These are phyloP conservation scores for Lathyrus oleraceus DNA, from an alignment of 306 rosid species.

Conservation along the genomic window DNA sequence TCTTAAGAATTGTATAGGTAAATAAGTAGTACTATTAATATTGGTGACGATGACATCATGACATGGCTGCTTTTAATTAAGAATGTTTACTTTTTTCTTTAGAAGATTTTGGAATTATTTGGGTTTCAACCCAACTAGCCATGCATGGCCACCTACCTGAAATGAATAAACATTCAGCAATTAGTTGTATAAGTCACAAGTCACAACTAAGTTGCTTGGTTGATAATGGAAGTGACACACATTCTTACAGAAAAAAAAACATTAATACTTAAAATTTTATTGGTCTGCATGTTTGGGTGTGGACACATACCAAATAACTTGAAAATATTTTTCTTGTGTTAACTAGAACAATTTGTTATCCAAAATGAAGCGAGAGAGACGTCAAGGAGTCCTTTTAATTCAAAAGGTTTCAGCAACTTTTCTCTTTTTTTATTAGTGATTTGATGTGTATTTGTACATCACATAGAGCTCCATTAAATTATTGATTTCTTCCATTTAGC, in stretches of 20 bases:
- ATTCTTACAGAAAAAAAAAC: neutral
- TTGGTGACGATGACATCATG: neutral
- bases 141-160: neutral
- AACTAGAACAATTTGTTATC: neutral
- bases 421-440: neutral
- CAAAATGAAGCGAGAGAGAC: neutral
- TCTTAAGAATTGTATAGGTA: neutral
- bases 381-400: conserved; percentile 4
- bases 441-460: neutral
- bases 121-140: neutral
- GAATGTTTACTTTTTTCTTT: neutral
- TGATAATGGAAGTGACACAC: conserved; percentile 2
- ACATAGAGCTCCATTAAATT: neutral
- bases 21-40: neutral
- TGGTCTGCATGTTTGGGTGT: neutral
- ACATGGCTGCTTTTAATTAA: neutral
- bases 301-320: neutral
- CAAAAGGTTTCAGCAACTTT: neutral
- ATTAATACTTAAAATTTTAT: neutral
- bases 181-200: neutral
- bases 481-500: neutral
- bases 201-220: conserved; percentile 13
- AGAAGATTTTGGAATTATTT: neutral
- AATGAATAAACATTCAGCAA: conserved; percentile 10
- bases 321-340: neutral